Evolutionary conservation across 2,329 filamentous ascomycete species (phyloP), one percentile per base, ranked within the genome.

Genomic region (Erysiphe pulchra): DNA sequence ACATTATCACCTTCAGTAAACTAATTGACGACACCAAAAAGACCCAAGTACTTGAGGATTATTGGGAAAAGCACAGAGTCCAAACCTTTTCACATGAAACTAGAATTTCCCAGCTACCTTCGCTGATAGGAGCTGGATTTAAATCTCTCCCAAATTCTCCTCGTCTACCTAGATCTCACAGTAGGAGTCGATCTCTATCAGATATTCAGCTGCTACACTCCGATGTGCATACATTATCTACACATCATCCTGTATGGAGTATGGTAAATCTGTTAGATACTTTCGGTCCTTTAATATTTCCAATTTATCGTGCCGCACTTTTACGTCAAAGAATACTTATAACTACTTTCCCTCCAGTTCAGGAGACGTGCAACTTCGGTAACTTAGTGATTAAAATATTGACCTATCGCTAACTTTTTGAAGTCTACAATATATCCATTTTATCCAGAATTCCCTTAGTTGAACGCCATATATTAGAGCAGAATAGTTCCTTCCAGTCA

Each of bases 381-480:
- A 66, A 36, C 62, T 42, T 38, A 18, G 16, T 11, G 7, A 13
- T 24, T 37, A 10, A 31, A 16, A 5, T 13, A 16, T 34, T 28
- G n/a, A 8, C 16, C 6, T n/a, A 14, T 30, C 10, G 24, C 45
- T 46, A 36, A 46, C 40, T 17, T 9, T 6, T 46, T 14, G n/a
- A 42, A 87, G 90, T 95, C 50, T 98, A 95, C 62, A 76, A 90
- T 59, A 72, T 95, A 45, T 94, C 87, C n/a, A 71, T 95, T 46
- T 68, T 98, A 32, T 85, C 86, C 40, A 92, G 85, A 53, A 78
- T 95, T 39, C 85, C 90, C 28, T 68, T 77, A 34, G 75, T 79
- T 30, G 70, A 85, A 39, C 67, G 71, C 47, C 75, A 85, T 45
- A 63, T 78, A 13, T 66, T 93, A n/a, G 72, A 77, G 17, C 59